Percentiles rank a stretch among this genome's conserved stretches.
Conservation (phyloP, 768 basidiomycete genomes). For the Rhodotorula sphaerocarpa region DNA sequence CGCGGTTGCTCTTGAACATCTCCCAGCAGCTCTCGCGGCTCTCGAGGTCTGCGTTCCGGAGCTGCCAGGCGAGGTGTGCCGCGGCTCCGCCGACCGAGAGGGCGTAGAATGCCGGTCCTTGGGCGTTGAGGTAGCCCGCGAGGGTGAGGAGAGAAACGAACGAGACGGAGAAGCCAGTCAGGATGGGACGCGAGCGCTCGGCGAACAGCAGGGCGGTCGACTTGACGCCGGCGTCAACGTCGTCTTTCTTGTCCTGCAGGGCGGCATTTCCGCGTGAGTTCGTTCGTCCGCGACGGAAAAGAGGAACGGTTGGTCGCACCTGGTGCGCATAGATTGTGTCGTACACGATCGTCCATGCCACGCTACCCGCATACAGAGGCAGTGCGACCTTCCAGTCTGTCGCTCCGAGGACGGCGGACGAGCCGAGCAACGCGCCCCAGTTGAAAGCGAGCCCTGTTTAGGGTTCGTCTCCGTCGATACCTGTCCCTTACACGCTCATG, state of each 20-base stretch:
- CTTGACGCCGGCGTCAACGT: constrained; percentile 74
- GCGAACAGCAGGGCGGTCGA: constrained; percentile 92
- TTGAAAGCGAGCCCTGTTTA: constrained; percentile 79
- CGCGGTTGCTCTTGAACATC: constrained; percentile 52
- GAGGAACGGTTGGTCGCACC: constrained; percentile 48
- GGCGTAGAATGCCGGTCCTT: constrained; percentile 68
- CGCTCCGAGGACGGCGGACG: constrained; percentile 80
- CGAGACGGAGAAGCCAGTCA: constrained; percentile 62
- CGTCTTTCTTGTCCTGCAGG: constrained; percentile 89
- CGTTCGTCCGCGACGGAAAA: too few species aligned
- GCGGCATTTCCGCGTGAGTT: too few species aligned
- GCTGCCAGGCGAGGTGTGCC: constrained; percentile 66
- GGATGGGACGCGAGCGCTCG: constrained; percentile 62
- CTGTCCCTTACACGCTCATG: not conserved
- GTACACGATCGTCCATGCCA: constrained; percentile 91
- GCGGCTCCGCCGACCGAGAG: constrained; percentile 65
- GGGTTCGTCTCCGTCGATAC: rapidly evolving
- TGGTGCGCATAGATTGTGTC: constrained; percentile 98
- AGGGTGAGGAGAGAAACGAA: constrained; percentile 65
- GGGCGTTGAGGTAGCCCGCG: constrained; percentile 70
- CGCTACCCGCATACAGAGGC: constrained; percentile 80
- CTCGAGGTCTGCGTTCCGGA: constrained; percentile 68
- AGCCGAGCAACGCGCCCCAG: constrained; percentile 92
- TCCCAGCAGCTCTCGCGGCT: constrained; percentile 73
- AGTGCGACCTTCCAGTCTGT: constrained; percentile 74